A percentile compares a stretch with the other conserved stretches of the same genome.
phyloP scores from a whole-genome alignment of 768 basidiomycete species.

The Lactarius sp. region DNA sequence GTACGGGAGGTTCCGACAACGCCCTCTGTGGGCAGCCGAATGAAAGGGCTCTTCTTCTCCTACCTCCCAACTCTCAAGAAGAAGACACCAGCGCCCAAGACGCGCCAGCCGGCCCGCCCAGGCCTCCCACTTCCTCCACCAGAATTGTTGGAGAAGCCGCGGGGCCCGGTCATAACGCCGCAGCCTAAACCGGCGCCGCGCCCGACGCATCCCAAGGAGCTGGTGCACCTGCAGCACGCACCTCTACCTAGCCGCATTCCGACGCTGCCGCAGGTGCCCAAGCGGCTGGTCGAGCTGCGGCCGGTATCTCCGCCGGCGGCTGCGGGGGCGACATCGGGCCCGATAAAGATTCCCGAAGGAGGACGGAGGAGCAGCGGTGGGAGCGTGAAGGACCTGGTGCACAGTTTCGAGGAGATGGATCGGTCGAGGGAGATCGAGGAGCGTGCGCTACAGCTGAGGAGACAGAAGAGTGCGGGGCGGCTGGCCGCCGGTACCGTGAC shows the following conservation, averaged over 20 bases:
- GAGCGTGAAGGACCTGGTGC: slow-evolving; percentile 70
- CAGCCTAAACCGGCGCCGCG: slow-evolving; percentile 45
- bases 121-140: slow-evolving; percentile 54
- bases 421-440: slow-evolving; percentile 31
- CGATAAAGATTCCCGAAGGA: slow-evolving; percentile 31
- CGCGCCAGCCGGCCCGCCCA: slow-evolving; percentile 30
- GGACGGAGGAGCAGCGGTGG: slow-evolving; percentile 62
- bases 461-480: slow-evolving; percentile 37
- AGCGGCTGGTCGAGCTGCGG: slow-evolving; percentile 58
- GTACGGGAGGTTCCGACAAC: slow-evolving; percentile 24
- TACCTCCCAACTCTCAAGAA: slow-evolving; percentile 52
- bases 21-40: slow-evolving; percentile 43
- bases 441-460: slow-evolving; percentile 32
- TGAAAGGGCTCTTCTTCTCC: slow-evolving; percentile 56
- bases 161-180: slow-evolving; percentile 58
- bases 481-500: slow-evolving; percentile 21
- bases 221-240: slow-evolving; percentile 56
- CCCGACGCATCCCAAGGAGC: slow-evolving; percentile 54
- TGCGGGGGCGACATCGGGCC: slow-evolving; percentile 18
- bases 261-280: slow-evolving; percentile 36
- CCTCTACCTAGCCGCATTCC: slow-evolving; percentile 41
- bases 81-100: slow-evolving; percentile 29
- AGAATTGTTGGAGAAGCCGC: slow-evolving; percentile 44
- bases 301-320: slow-evolving; percentile 39
- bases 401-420: slow-evolving; percentile 50